Evolutionary conservation across 2,329 filamentous ascomycete genomes (phyloP), one percentile per base, ranked within the genome.

Genomic region (Xylaria multiplex): DNA sequence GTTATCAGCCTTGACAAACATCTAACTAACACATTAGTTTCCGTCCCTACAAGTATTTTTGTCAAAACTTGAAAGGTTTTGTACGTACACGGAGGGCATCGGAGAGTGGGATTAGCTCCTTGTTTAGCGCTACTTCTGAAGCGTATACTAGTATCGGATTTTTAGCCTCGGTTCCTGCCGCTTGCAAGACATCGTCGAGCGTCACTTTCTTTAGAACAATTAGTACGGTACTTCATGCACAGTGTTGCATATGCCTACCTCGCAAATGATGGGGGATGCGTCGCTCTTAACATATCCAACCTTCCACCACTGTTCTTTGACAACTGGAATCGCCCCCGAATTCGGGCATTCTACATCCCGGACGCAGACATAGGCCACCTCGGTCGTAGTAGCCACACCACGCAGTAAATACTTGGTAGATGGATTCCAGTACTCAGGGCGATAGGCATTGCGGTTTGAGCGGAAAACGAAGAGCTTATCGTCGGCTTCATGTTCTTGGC

Each of bases 251-350:
- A n/a, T 30, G 9, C 52, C 79, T 79, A 86, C 85, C 81, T 86
- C 83, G 16, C 82, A 77, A 68, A 78, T 81, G 32, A 84, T 77
- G n/a, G 84, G 81, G 54, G 79, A 76, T 6, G 77, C 70, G 11
- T 80, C 79, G 16, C 76, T 71, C 13, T 78, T 72, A 24, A 75
- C 73, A 67, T 82, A 85, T 42, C 81, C 77, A 52, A 88, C 76
- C 68, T 81, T 82, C 86, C 86, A 88, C 86, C 86, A 88, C 71
- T 87, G 85, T 59, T 86, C 84, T 16, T 67, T 68, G 3, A 73
- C 65, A 24, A 71, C 68, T 2, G 77, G 58, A 3, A 68, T 65
- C 37, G 78, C 79, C 1, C 76, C 79, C n/a, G 83, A 54, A 16
- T 84, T 81, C 37, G 83, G 71, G 57, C 82, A 78, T 4, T 75